Conservation (phyloP, 202 grass and related monocot species). For the Saccharum hybrid region DNA sequence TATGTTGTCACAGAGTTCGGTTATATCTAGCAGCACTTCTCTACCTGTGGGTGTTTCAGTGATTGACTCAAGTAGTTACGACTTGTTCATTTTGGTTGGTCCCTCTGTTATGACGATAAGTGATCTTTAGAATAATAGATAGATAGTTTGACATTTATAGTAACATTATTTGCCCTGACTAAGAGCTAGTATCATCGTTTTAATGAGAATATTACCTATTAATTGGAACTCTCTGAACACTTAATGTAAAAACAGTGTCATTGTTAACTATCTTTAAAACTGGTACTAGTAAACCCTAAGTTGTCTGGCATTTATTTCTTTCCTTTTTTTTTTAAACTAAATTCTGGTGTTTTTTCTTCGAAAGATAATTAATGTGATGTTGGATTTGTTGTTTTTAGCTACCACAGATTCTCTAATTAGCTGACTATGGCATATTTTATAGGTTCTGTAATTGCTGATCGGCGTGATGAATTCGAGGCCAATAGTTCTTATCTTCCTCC, state of each 20-base stretch:
- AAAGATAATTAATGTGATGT: background rate
- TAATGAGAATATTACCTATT: background rate
- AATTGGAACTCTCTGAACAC: background rate
- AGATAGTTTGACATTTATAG: background rate
- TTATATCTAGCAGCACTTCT: background rate
- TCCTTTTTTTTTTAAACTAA: background rate
- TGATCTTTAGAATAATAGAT: background rate
- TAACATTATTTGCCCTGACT: background rate
- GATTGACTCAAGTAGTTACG: background rate
- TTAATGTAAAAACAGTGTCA: background rate
- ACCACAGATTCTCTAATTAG: background rate
- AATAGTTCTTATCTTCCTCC: conserved; percentile 69
- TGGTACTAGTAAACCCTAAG: background rate
- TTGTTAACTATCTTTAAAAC: background rate
- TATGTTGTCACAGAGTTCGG: background rate
- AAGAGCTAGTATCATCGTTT: background rate
- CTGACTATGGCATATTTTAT: background rate
- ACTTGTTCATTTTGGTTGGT: background rate
- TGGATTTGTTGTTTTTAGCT: background rate
- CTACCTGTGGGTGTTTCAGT: background rate
- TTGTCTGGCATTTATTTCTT: background rate
- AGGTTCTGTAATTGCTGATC: conserved; percentile 49
- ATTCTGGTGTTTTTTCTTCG: background rate
- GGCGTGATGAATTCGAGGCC: conserved; percentile 68
- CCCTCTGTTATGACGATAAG: background rate